Conservation (phyloP, 2,329 filamentous ascomycete species). For the Colletotrichum spinosum region DNA sequence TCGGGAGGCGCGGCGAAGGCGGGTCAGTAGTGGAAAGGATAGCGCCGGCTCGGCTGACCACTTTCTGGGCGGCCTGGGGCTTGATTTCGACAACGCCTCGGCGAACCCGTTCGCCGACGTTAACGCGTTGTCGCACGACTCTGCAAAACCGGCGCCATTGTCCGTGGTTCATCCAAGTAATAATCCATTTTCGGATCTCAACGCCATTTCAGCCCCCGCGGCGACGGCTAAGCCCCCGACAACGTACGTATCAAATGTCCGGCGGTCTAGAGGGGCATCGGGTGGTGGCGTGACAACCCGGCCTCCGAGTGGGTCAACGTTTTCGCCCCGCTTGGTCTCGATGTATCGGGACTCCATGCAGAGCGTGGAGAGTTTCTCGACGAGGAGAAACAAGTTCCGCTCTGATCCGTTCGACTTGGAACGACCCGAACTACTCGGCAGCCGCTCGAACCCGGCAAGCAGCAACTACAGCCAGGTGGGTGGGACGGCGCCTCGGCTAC, state of each 20-base stretch:
- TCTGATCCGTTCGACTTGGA: constrained; percentile 77
- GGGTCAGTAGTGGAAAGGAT: constrained; percentile 44
- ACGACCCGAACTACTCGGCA: constrained; percentile 57
- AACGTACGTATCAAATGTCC: constrained; percentile 60
- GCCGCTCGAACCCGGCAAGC: constrained; percentile 46
- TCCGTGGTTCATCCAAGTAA: constrained; percentile 43
- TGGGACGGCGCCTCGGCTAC: constrained; percentile 33
- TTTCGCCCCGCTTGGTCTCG: constrained; percentile 47
- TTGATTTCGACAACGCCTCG: constrained; percentile 49
- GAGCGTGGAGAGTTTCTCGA: constrained; percentile 58
- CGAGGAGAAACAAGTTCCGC: constrained; percentile 66
- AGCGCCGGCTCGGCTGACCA: constrained; percentile 51
- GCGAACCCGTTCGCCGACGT: constrained; percentile 62
- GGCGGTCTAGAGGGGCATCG: constrained; percentile 62
- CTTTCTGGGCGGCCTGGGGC: constrained; percentile 53
- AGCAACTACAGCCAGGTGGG: constrained; percentile 44
- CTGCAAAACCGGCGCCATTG: constrained; percentile 53
- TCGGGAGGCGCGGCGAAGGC: constrained; percentile 50
- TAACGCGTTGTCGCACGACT: constrained; percentile 53
- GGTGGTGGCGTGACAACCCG: constrained; percentile 45
- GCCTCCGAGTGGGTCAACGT: constrained; percentile 42
- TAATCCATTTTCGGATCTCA: constrained; percentile 62
- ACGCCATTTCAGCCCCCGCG: constrained; percentile 51
- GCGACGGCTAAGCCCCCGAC: constrained; percentile 47
- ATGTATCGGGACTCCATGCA: constrained; percentile 54